Base-by-base conservation (phyloP, 495 filamentous ascomycete genomes). In the Sporormia fimetaria region DNA sequence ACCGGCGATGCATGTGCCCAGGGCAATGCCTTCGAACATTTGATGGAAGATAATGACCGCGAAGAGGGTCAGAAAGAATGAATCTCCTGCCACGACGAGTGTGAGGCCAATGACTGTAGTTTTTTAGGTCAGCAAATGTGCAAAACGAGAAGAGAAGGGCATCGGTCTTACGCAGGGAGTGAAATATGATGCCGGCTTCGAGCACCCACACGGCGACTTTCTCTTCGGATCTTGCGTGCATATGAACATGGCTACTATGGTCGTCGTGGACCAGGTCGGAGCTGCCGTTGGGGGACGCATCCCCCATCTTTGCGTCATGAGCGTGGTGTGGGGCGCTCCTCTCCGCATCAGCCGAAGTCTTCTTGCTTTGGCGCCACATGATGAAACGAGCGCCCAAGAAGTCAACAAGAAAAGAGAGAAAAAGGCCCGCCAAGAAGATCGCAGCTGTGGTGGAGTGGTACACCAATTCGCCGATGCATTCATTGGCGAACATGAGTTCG, bases 11-110 rank as follows among this genome's bases (percentile, higher is more conserved):
- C 79, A 74, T 4, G 80, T 72, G 11, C 82, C 80, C 7, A 86
- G 70, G 14, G 81, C 81, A 38, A 86, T 67, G 14, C 83, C 81
- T 63, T 87, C 82, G 38, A 87, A 86, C 54, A 80, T 79, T 54
- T 88, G 74, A 47, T 76, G 74, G 59, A 78, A 76, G 34, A 75
- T 49, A 34, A 78, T 73, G 27, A 76, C 75, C 24, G 67, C 54
- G 42, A 74, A 68, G 21, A 78, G 67, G 6, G 67, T 70, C 29
- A 62, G 55, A 61, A 77, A 77, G 51, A 63, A 67, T 21, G 59
- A 64, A 56, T 76, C 71, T 17, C 63, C 68, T 2, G 71, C 63
- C 6, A 78, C 71, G 14, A 73, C 70, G 2, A 76, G 63, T 16
- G 72, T 73, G 33, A 78, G 44, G 15, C 74, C 74, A 28, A 77